These are phyloP conservation scores for Clavaria fumosa DNA, from an alignment of 768 basidiomycete genomes.

Conservation along the genomic window DNA sequence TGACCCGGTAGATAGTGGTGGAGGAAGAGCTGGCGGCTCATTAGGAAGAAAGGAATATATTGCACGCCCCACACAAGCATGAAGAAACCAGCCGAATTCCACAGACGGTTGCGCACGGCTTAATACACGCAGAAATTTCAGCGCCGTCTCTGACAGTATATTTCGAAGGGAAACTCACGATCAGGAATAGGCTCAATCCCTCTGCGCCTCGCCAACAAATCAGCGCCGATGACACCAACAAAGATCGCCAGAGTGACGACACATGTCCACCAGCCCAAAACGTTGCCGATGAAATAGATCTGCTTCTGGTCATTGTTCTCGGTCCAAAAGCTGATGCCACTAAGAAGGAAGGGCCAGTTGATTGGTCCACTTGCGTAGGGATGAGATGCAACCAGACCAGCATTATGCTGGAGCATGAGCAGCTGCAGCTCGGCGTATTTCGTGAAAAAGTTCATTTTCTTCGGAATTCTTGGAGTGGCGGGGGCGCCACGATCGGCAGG, in stretches of 20 bases:
- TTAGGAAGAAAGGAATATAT: constrained; percentile 94
- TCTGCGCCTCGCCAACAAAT: constrained; percentile 75
- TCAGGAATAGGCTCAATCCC: constrained; percentile 77
- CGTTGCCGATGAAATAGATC: constrained; percentile 92
- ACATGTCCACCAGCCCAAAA: constrained; percentile 91
- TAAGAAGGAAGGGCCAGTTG: constrained; percentile 96
- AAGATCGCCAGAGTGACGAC: constrained; percentile 76
- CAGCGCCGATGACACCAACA: constrained; percentile 80
- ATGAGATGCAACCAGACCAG: constrained; percentile 94
- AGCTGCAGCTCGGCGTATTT: constrained; percentile 91
- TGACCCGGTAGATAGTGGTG: constrained; percentile 98
- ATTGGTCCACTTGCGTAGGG: constrained; percentile 93
- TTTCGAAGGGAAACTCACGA: constrained; percentile 34
- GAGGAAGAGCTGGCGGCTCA: constrained; percentile 92
- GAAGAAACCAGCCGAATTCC: constrained; percentile 96
- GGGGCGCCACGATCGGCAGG: no score
- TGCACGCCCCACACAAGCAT: constrained; percentile 88
- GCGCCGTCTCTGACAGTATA: background rate
- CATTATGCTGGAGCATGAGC: constrained; percentile 96
- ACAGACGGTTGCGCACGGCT: constrained; percentile 88
- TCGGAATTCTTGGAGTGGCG: constrained; percentile 48
- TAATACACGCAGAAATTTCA: constrained; percentile 8
- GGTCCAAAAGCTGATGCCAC: constrained; percentile 98
- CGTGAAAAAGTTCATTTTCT: constrained; percentile 79
- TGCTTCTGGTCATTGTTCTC: constrained; percentile 71